Base-by-base conservation (phyloP, 441 rosid genomes). In the Croton laevigatus region DNA sequence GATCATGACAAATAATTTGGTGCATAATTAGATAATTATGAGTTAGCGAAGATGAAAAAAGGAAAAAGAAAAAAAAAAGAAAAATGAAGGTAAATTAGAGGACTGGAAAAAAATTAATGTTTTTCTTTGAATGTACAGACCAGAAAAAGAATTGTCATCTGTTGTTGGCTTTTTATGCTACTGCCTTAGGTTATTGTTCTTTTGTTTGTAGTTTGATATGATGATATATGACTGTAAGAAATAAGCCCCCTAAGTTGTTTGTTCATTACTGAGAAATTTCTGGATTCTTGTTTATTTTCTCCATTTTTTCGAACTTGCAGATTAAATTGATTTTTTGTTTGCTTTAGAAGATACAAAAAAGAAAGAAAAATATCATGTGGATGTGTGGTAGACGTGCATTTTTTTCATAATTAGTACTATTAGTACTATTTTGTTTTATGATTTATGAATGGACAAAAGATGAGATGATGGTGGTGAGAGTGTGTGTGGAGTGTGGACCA, bases 101-200 rank as follows among this genome's bases (percentile, higher is more conserved):
- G 55, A 66, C 65, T 73, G 75, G 77, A 40, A 62, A 46, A 27
- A 49, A 32, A 59, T 59, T 66, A 67, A 70, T 72, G 69, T 72
- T 27, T 68, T 73, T 73, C 40, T 59, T 76, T 75, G 14, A 69
- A 14, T 85, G 88, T 85, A 82, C 85, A 82, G 83, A 75, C 75
- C 68, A 67, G 73, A 53, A 59, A 75, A 69, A 51, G 70, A 65
- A 66, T 36, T 42, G 62, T 22, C 60, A 52, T 70, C 74, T 3
- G 17, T 7, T 59, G 73, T 63, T 61, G 59, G 72, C 32, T 65
- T 69, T 64, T 9, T 10, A 20, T 80, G 61, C 20, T 27, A 69
- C 49, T 40, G 8, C 27, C 27, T 55, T 65, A 22, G 59, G 64
- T 46, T 60, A 36, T 71, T 68, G 67, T 62, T 75, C 13, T 69